Evolutionary conservation across 179 eudicot genomes (phyloP), one percentile per base, ranked within the genome.

Genomic region (Spergularia azorica): DNA sequence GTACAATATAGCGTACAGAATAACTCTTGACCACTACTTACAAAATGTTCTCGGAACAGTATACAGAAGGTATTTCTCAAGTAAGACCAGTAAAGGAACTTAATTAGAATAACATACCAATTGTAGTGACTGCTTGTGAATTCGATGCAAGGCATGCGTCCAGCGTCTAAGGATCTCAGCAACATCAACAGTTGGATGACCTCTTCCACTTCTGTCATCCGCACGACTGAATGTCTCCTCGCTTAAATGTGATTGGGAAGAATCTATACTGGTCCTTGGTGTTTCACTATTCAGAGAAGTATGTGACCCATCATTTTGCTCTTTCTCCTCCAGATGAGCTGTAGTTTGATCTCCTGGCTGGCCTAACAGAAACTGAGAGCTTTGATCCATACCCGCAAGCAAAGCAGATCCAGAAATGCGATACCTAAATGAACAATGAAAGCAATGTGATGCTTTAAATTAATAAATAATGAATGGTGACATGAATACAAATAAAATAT

Each of bases 341-440:
- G 86, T 77, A 79, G 84, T 65, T 71, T 82, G 72, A 73, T 89
- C 89, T 72, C 85, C 86, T 70, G 89, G 77, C 61, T 86, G 86
- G 73, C 78, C 81, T 60, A 85, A 79, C 72, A 77, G 79, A 63
- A 81, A 77, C 74, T 84, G 90, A 82, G 94, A 86, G 81, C 97
- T 95, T 79, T 95, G 97, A 80, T 93, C 97, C 97, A 95, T 90
- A 57, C 95, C 98, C 70, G 97, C 95, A 64, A 91, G 91, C 87
- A 95, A 88, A 78, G 98, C 87, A 77, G 99, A 93, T 70, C 99
- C 99, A 79, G 98, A 95, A 74, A 93, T 95, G 76, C 97, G 99
- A 84, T 95, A 95, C 89, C 99, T 95, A 82, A 61, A 79, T 60
- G 71, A 55, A 20, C 26, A 46, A 72, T 18, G 7, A 77, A 79